These are phyloP conservation scores for Xylaria arbuscula DNA, from an alignment of 2,329 filamentous ascomycete species.

Conservation along the genomic window DNA sequence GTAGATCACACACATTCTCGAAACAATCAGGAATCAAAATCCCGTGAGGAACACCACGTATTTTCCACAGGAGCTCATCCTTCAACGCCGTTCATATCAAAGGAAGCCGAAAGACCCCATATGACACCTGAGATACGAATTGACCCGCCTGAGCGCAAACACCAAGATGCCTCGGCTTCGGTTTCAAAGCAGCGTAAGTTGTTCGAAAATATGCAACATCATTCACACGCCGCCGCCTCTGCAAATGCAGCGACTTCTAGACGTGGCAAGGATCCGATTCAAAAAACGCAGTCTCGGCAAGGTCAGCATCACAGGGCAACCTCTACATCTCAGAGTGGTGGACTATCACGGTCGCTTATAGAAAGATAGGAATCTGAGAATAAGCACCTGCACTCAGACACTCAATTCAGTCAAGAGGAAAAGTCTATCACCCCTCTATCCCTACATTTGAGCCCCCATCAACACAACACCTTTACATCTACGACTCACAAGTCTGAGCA, in stretches of 20 bases:
- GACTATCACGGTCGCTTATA: conserved; percentile 22
- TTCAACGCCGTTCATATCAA: background rate
- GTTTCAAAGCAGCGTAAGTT: conserved; percentile 25
- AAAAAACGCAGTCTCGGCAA: background rate
- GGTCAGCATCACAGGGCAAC: conserved; percentile 1
- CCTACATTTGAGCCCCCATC: conserved; percentile 1
- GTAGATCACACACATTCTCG: background rate
- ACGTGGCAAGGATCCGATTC: background rate
- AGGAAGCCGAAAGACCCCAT: background rate
- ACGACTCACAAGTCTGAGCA: background rate
- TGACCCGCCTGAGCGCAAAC: conserved; percentile 2
- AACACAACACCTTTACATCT: background rate
- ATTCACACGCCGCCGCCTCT: conserved; percentile 4
- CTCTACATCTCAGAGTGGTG: conserved; percentile 19
- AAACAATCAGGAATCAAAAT: background rate
- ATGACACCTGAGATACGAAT: conserved; percentile 13
- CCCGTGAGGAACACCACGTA: background rate
- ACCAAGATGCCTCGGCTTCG: background rate
- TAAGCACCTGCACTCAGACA: conserved; percentile 21
- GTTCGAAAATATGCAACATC: conserved; percentile 19
- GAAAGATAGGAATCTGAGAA: conserved; percentile 20
- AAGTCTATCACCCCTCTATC: background rate
- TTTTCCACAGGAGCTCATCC: background rate
- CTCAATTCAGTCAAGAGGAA: conserved; percentile 13
- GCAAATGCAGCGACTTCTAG: background rate